Evolutionary conservation across 177 flowering plant species (phyloP), one percentile per base, ranked within the genome.

Genomic region (Vitis hybrid): DNA sequence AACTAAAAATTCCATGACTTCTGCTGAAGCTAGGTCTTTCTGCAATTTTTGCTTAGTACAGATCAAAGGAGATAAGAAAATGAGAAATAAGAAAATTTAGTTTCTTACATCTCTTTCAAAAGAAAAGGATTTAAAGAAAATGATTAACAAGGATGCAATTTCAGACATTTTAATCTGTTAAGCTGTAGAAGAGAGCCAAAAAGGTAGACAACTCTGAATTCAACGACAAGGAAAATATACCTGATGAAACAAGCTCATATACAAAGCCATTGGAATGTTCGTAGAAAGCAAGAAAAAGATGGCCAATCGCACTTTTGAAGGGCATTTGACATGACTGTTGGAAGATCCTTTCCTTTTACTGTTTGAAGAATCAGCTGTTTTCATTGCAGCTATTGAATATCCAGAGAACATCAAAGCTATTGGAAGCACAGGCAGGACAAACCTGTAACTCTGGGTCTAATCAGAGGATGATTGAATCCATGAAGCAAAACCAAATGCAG

Each of bases 171-270:
- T 5, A 38, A 64, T 24, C 28, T 33, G 9, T 28, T 3, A 64
- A 13, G 63, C 62, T 18, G 50, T 13, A 51, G 20, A 53, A 65
- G 9, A 44, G 15, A 57, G 11, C 0, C 31, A 31, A 13, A 24
- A 20, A 44, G 33, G 28, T 56, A 49, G 33, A 24, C 28, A 24
- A 0, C 4, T 24, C 28, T 24, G 28, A 24, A 24, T 24, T 24
- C 28, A 24, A 24, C 1, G 1, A 24, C 1, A 3, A 67, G 28
- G 20, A 20, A 55, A 7, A 13, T 66, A 31, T 84, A 93, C 98
- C 97, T 93, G 99, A 82, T 95, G 99, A 82, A 88, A 77, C 81
- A 89, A 79, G 72, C 92, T 88, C 99, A 91, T 95, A 65, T 95
- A 95, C 9, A 95, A 67, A 8, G 97, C 97, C 99, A 93, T 93